Percentiles rank a stretch among this genome's conserved stretches.
Conservation (phyloP, 768 basidiomycete species). For the Auricularia auricula-judae region DNA sequence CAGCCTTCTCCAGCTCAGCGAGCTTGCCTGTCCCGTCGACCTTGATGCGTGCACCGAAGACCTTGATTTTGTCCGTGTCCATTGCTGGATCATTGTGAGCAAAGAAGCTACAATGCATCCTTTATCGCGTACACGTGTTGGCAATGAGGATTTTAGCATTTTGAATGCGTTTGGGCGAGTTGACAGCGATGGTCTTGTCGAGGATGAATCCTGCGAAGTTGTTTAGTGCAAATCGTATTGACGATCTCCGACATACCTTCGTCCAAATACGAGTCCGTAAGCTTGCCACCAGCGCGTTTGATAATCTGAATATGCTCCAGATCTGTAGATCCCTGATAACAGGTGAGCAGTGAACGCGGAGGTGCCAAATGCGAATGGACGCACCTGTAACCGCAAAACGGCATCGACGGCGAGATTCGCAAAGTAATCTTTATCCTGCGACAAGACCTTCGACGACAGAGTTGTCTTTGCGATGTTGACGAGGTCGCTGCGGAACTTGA, state of each 20-base stretch:
- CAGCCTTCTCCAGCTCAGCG: slow-evolving; percentile 94
- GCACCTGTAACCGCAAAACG: slow-evolving; percentile 79
- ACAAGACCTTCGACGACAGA: slow-evolving; percentile 87
- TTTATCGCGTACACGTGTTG: slow-evolving; percentile 71
- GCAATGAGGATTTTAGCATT: slow-evolving; percentile 95
- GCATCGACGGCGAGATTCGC: slow-evolving; percentile 96
- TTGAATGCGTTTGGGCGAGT: slow-evolving; percentile 89
- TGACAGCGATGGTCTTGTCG: slow-evolving; percentile 88
- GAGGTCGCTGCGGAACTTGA: slow-evolving; percentile 75
- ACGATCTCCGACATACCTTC: slow-evolving; percentile 50
- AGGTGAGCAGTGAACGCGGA: neutral
- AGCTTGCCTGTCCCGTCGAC: slow-evolving; percentile 95
- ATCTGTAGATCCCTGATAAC: slow-evolving; percentile 76
- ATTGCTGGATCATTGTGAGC: slow-evolving; percentile 48
- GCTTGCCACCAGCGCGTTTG: slow-evolving; percentile 98
- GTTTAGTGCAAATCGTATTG: slow-evolving; percentile 1
- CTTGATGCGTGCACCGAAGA: slow-evolving; percentile 93
- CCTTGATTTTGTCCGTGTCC: slow-evolving; percentile 99
- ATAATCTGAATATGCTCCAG: slow-evolving; percentile 98
- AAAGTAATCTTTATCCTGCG: slow-evolving; percentile 97
- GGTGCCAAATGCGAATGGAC: slow-evolving; percentile 6
- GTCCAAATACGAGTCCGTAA: slow-evolving; percentile 95
- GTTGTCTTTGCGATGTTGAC: slow-evolving; percentile 97
- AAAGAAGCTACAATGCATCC: neutral
- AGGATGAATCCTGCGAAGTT: slow-evolving; percentile 75